Evolutionary conservation across 176 grass and related monocot species (phyloP).

Genomic region (Triticum urartu): DNA sequence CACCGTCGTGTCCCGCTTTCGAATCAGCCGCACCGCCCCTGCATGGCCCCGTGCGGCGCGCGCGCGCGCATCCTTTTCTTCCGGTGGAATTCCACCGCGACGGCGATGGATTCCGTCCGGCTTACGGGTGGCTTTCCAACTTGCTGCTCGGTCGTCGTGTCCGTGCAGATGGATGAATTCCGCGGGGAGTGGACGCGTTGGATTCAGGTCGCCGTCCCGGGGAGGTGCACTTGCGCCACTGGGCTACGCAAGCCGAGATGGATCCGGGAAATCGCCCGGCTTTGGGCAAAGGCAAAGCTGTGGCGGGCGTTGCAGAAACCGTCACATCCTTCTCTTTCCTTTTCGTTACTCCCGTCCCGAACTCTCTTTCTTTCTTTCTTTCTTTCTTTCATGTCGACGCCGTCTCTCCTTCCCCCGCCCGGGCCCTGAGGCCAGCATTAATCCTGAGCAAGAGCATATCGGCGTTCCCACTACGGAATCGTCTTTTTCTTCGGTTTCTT

Average conservation of each 20-base stretch:
- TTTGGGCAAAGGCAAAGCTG: constrained; percentile 4
- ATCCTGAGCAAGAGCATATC: background rate
- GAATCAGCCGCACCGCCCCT: background rate
- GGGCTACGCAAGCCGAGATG: background rate
- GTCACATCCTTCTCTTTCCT: background rate
- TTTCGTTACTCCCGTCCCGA: background rate
- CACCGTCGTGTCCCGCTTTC: background rate
- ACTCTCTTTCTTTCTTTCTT: too few species aligned
- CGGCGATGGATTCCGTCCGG: constrained; percentile 1
- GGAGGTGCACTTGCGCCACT: background rate
- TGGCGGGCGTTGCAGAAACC: background rate
- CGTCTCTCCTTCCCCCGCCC: background rate
- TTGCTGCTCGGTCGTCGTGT: background rate
- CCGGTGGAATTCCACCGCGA: constrained; percentile 5
- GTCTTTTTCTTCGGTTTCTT: background rate
- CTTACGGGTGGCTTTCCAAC: background rate
- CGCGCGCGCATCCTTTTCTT: background rate
- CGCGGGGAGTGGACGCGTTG: background rate
- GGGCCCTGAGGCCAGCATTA: background rate
- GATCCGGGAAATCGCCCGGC: background rate
- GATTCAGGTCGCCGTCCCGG: background rate
- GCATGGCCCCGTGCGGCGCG: too few species aligned
- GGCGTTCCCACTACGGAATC: background rate
- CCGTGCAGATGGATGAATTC: background rate
- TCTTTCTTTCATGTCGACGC: background rate